These are phyloP conservation scores for Begonia masoniana DNA, from an alignment of 306 rosid genomes.

Conservation along the genomic window DNA sequence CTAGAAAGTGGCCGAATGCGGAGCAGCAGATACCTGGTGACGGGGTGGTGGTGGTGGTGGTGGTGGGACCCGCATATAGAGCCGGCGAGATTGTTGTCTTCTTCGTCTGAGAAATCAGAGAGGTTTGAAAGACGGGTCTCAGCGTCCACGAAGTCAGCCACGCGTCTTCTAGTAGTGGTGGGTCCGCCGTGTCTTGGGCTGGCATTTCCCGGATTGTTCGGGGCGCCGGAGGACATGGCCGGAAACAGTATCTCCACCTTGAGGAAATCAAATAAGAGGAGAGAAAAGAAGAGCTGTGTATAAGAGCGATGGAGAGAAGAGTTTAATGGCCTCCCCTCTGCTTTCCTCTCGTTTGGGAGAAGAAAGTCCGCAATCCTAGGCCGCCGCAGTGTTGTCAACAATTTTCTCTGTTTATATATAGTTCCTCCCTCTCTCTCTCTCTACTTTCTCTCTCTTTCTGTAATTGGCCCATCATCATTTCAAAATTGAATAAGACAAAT, in stretches of 20 bases:
- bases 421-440: background rate
- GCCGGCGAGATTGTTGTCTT: constrained; percentile 16
- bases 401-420: too few relatives aligned
- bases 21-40: constrained; percentile 30
- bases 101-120: constrained; percentile 33
- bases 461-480: too few relatives aligned
- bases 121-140: constrained; percentile 16
- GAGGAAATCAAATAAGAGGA: background rate
- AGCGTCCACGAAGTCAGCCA: constrained; percentile 27
- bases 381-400: background rate
- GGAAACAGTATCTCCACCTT: background rate
- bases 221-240: constrained; percentile 19
- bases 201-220: constrained; percentile 3
- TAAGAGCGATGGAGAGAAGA: background rate
- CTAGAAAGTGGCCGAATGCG: constrained; percentile 35
- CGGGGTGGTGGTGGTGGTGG: constrained; percentile 15
- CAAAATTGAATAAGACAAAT: too few relatives aligned
- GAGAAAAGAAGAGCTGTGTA: background rate
- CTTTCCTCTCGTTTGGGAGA: background rate
- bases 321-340: background rate
- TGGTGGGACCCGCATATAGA: constrained; percentile 21
- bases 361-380: constrained; percentile 13
- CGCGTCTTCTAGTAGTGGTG: constrained; percentile 19
- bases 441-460: background rate
- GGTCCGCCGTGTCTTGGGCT: constrained; percentile 12